Evolutionary conservation across 2,329 filamentous ascomycete genomes (phyloP), one percentile per base, ranked within the genome.

Genomic region (Xylariaceae sp.): DNA sequence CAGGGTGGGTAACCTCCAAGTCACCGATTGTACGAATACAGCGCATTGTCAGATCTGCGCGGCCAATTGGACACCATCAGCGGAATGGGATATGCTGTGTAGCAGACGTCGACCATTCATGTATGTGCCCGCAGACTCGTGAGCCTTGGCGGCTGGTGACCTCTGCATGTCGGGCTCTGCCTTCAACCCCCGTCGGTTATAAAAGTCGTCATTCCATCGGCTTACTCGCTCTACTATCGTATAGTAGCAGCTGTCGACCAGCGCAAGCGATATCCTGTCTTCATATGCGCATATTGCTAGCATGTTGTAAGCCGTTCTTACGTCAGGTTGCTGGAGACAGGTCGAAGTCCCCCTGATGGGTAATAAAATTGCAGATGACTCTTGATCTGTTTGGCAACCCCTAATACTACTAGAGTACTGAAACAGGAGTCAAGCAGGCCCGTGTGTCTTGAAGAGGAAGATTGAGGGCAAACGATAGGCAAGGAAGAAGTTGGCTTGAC

Each of bases 1-100:
- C 65, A 52, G 67, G 51, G 67, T 56, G 57, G 50, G 47, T 60
- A 65, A 66, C 65, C 68, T 66, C 53, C 44, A 47, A 66, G 67
- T 30, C 68, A 66, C 64, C 50, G 37, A 58, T 51, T 55, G 55
- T 51, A 17, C 23, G 13, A 18, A 6, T 34, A 15, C 11, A 10
- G 3, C 18, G 11, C 48, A 51, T 53, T 49, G 52, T 57, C 3
- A 35, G 39, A 42, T 15, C 10, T 30, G 51, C 18, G 49, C 53
- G 23, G 37, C 39, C 44, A 39, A 64, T 62, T 60, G 55, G 62
- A n/a, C 53, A 42, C 11, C 35, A 30, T n/a, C 10, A 35, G 51
- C 50, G 56, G 53, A 48, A 62, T 60, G 52, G 52, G 58, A 52
- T 49, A 63, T 67, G 66, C 60, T 6, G 63, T 65, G 67, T 66